Evolutionary conservation across 345 rosid species (phyloP), one percentile per base, ranked within the genome.

Genomic region (Hirschfeldia incana): DNA sequence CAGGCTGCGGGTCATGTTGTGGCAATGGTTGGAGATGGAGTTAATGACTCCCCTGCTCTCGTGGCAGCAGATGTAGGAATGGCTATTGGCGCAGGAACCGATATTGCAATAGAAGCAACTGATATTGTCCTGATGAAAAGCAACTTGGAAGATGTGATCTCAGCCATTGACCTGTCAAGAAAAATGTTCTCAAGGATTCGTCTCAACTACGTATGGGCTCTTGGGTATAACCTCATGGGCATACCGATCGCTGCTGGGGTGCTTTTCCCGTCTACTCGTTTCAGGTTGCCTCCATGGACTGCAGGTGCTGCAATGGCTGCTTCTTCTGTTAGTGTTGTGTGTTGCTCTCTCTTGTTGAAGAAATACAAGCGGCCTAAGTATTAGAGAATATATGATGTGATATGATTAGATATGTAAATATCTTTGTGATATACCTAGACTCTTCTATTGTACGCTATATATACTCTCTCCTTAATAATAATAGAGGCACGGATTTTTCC

Each of bases 241-340:
- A 90, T 94, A 44, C 97, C 97, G 0, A 87, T 92, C 3, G 97
- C 98, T 4, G 98, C 95, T 0, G 98, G 98, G 4, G 90, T 85
- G 11, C 89, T 94, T 44, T 94, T 86, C 73, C 98, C 97, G 0
- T 70, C 73, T 0, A 87, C 87, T 0, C 73, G 89, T 30, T 90
- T 91, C 78, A 91, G 97, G 49, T 81, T 94, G 55, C 97, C 98
- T 0, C 98, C 98, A 0, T 94, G 98, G 98, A 89, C 92, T 3
- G 98, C 98, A 2, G 98, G 97, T 8, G 98, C 97, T 3, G 97
- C 97, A 58, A 94, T 94, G 98, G 98, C 98, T 11, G 94, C 98
- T 2, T 94, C 98, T 42, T 94, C 98, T 0, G 97, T 94, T 57
- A 92, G 97, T 37, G 98, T 94, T 3, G 98, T 94, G 32, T 87